Evolutionary conservation across 352 stramenopile species (phyloP).

Genomic region (Phytophthora sojae): DNA sequence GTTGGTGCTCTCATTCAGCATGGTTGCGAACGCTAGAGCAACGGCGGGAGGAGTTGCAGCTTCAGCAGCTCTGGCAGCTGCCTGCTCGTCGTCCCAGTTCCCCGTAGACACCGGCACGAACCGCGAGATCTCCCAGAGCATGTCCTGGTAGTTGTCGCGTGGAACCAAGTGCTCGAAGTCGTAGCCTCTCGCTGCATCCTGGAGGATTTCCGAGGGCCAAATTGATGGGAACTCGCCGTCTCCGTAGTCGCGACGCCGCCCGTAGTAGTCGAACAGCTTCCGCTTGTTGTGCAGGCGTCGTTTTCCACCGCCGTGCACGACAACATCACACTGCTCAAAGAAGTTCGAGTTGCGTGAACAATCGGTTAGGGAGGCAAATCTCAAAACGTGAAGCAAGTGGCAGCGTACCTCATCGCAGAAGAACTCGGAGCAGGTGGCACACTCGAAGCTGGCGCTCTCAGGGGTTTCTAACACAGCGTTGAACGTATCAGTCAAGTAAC

Average conservation of each 20-base stretch:
- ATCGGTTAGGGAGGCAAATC: background rate
- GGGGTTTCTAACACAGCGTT: slow-evolving; percentile 42
- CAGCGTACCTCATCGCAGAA: slow-evolving; percentile 81
- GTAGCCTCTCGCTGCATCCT: slow-evolving; percentile 76
- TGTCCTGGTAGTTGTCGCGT: slow-evolving; percentile 68
- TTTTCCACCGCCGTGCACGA: slow-evolving; percentile 89
- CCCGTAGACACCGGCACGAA: slow-evolving; percentile 61
- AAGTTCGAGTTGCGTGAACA: background rate
- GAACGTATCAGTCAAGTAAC: background rate
- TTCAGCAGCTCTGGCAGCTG: background rate
- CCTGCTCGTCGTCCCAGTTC: slow-evolving; percentile 31
- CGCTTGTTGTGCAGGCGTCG: slow-evolving; percentile 76
- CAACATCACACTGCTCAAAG: slow-evolving; percentile 67
- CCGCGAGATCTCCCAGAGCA: slow-evolving; percentile 69
- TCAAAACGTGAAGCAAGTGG: background rate
- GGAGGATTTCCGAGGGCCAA: slow-evolving; percentile 90
- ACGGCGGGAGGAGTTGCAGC: slow-evolving; percentile 20
- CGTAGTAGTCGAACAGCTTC: slow-evolving; percentile 93
- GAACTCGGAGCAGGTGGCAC: slow-evolving; percentile 90
- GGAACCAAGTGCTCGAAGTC: slow-evolving; percentile 67
- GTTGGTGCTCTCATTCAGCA: slow-evolving; percentile 15
- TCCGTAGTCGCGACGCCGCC: slow-evolving; percentile 90
- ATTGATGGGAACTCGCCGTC: slow-evolving; percentile 90
- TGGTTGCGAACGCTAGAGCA: slow-evolving; percentile 28
- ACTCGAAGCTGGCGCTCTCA: slow-evolving; percentile 81